Evolutionary conservation across 2,329 filamentous ascomycete species (phyloP).

Genomic region (Colletotrichum eremochloae): DNA sequence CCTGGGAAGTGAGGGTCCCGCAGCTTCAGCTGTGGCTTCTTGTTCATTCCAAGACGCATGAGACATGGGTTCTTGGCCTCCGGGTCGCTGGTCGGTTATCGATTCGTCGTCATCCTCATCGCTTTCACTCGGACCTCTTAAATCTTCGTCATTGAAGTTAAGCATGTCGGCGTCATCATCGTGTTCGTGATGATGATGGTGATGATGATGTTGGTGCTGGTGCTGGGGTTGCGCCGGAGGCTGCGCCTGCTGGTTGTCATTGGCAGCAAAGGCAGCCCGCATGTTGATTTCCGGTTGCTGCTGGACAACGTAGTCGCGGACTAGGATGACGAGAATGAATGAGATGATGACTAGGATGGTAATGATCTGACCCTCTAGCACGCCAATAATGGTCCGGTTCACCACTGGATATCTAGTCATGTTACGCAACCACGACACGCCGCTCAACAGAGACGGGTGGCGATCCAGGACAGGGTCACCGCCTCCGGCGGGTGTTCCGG

Average conservation of each 20-base stretch:
- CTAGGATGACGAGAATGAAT: constrained; percentile 97
- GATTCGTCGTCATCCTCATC: constrained; percentile 31
- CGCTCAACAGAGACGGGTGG: constrained; percentile 65
- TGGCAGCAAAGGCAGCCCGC: constrained; percentile 68
- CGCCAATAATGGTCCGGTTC: constrained; percentile 84
- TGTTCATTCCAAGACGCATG: constrained; percentile 25
- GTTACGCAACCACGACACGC: constrained; percentile 68
- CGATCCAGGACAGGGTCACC: constrained; percentile 41
- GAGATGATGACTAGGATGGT: constrained; percentile 91
- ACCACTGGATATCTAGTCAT: constrained; percentile 77
- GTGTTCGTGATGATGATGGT: constrained; percentile 39
- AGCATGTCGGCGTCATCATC: constrained; percentile 19
- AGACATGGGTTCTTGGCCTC: constrained; percentile 21
- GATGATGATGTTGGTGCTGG: constrained; percentile 14
- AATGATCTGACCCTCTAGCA: constrained; percentile 93
- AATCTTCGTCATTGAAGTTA: constrained; percentile 5
- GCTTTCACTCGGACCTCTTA: constrained; percentile 25
- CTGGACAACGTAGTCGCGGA: constrained; percentile 97
- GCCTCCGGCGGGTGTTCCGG: constrained; percentile 19
- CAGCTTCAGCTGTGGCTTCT: constrained; percentile 9
- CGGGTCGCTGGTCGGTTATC: constrained; percentile 1
- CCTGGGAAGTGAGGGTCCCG: constrained; percentile 2
- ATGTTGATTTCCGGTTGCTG: constrained; percentile 95
- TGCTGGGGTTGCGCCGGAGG: constrained; percentile 19
- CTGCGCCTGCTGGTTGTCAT: constrained; percentile 32